Percentiles rank a stretch among this genome's conserved stretches.
These are phyloP conservation scores for Aspergillus chevalieri DNA, from an alignment of 2,329 filamentous ascomycete genomes.

Conservation along the genomic window DNA sequence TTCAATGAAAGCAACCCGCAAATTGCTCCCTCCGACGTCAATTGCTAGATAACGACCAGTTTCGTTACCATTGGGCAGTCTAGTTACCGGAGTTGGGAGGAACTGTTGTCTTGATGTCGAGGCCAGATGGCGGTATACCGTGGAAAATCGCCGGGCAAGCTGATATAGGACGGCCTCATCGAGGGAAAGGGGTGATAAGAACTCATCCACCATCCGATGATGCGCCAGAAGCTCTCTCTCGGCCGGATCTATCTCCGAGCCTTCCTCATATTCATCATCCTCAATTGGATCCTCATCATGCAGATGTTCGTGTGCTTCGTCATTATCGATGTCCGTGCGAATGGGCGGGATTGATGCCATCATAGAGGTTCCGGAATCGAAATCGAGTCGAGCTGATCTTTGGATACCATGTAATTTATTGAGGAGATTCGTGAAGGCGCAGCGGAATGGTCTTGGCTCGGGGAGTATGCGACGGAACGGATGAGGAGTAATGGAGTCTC, in stretches of 20 bases:
- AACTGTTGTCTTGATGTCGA: conserved; percentile 43
- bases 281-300: conserved; percentile 22
- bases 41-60: conserved; percentile 52
- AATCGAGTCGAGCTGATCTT: too few species aligned
- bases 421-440: too few species aligned
- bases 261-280: conserved; percentile 28
- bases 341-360: conserved; percentile 22
- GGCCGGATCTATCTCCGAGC: conserved; percentile 21
- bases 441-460: too few species aligned
- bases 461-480: too few species aligned
- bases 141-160: conserved; percentile 41
- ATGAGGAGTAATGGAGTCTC: too few species aligned
- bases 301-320: conserved; percentile 21
- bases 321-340: conserved; percentile 16
- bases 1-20: conserved; percentile 53
- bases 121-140: conserved; percentile 40
- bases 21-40: conserved; percentile 52
- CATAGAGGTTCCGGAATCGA: conserved; percentile 1
- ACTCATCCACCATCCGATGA: conserved; percentile 34
- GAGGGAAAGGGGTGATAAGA: conserved; percentile 35
- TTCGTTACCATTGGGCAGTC: conserved; percentile 46
- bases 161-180: conserved; percentile 40
- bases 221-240: conserved; percentile 24
- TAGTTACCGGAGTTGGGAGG: conserved; percentile 42
- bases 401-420: too few species aligned